These are phyloP conservation scores for Coffea humblotiana DNA, from an alignment of 305 asterid genomes.

Conservation along the genomic window DNA sequence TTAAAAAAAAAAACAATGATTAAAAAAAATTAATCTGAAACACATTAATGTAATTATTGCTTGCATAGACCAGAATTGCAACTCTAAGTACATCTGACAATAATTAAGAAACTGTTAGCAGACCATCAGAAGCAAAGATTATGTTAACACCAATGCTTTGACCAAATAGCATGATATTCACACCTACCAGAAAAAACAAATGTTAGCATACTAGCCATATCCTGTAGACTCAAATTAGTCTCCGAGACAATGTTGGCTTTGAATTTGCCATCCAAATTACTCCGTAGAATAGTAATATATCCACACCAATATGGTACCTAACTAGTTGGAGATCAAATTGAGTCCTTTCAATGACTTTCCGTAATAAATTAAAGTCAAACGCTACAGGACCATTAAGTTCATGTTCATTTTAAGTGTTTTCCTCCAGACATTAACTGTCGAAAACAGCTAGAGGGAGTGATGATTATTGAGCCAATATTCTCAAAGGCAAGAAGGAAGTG, in stretches of 20 bases:
- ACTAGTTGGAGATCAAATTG: conserved; percentile 27
- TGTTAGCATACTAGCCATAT: too few species aligned
- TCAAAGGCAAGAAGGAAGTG: not conserved
- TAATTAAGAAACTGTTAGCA: not conserved
- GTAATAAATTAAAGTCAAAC: not conserved
- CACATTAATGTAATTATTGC: not conserved
- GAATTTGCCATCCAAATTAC: conserved; percentile 1
- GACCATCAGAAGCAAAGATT: not conserved
- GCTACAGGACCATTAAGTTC: not conserved
- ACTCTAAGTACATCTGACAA: not conserved
- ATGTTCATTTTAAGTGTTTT: not conserved
- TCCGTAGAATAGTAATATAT: conserved; percentile 4
- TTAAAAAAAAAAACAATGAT: not conserved
- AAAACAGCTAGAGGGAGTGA: not conserved
- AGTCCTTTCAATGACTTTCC: not conserved
- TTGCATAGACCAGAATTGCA: not conserved
- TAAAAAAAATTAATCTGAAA: not conserved
- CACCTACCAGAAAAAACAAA: too few species aligned
- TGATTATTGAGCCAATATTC: not conserved
- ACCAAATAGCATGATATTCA: not conserved
- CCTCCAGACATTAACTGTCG: not conserved
- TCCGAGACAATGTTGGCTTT: not conserved
- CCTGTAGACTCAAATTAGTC: not conserved
- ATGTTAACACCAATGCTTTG: not conserved
- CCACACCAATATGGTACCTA: conserved; percentile 10